phyloP scores from a whole-genome alignment of 331 rosid genomes.

The Phaseolus coccineus region DNA sequence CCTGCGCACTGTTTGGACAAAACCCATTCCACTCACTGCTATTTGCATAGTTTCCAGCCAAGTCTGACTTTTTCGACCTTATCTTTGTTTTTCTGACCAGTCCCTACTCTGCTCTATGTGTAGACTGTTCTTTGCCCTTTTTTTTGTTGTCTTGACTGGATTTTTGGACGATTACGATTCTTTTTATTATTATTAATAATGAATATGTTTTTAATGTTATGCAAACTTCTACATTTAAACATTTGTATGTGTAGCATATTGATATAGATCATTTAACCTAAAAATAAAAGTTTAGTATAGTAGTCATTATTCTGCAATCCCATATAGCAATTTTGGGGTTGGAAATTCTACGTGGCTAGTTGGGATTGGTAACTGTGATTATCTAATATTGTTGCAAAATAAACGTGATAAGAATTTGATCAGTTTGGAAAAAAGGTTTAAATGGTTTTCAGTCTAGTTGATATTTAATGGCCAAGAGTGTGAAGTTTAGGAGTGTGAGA shows the following conservation, averaged over 20 bases:
- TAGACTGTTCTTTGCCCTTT: neutral
- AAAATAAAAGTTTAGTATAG: neutral
- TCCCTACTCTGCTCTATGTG: neutral
- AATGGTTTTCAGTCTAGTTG: conserved; percentile 12
- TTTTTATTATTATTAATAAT: too few species aligned
- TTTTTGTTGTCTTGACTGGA: neutral
- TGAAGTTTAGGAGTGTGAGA: conserved; percentile 30
- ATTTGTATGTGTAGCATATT: neutral
- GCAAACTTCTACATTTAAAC: neutral
- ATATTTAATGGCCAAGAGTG: conserved; percentile 9
- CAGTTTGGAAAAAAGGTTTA: conserved; percentile 11
- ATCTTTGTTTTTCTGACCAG: neutral
- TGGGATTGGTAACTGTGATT: neutral
- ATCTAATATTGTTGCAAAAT: neutral
- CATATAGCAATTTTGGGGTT: neutral
- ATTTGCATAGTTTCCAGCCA: neutral
- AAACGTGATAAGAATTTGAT: conserved; percentile 23
- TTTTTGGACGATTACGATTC: neutral
- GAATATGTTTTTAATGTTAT: neutral
- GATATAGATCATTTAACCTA: neutral
- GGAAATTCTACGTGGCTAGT: neutral
- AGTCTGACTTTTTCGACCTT: neutral
- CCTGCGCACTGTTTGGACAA: neutral
- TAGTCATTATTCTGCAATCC: neutral
- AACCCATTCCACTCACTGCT: neutral